A percentile compares a stretch with the other conserved stretches of the same genome.
These are phyloP conservation scores for Pelagomonas calceolata DNA, from an alignment of 108 stramenopile genomes.

Conservation along the genomic window DNA sequence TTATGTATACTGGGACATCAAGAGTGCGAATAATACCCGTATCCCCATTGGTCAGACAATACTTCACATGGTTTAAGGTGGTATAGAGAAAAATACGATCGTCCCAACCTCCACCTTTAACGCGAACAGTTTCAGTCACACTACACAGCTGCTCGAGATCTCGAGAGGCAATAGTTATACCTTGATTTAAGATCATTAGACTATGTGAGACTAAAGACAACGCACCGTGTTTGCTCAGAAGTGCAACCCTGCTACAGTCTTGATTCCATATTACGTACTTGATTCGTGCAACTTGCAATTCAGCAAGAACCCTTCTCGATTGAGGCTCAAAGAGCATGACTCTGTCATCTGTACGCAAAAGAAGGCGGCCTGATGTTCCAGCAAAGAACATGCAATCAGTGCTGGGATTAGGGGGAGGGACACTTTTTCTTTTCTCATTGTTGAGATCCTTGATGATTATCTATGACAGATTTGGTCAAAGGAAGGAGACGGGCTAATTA, in stretches of 20 bases:
- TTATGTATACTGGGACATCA: conserved; percentile 84
- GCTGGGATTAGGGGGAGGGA: conserved; percentile 75
- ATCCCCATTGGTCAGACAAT: conserved; percentile 87
- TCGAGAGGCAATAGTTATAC: conserved; percentile 75
- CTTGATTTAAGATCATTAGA: too few species aligned
- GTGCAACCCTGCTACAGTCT: conserved; percentile 70
- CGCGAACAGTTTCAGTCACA: conserved; percentile 86
- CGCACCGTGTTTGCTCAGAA: conserved; percentile 85
- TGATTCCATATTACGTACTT: conserved; percentile 87
- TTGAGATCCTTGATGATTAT: conserved; percentile 89
- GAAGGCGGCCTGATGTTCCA: conserved; percentile 81
- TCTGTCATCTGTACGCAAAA: conserved; percentile 83
- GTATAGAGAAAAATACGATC: conserved; percentile 84
- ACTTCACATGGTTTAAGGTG: conserved; percentile 95
- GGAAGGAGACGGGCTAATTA: too few species aligned
- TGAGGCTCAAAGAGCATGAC: conserved; percentile 92
- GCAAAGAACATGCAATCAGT: conserved; percentile 84
- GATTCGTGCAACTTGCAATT: conserved; percentile 86
- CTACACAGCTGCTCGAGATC: conserved; percentile 89
- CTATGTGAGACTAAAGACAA: too few species aligned
- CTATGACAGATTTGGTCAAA: conserved; percentile 7
- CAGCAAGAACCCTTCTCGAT: conserved; percentile 83
- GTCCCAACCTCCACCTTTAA: conserved; percentile 95
- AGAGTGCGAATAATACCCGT: conserved; percentile 92
- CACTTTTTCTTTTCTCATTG: conserved; percentile 84